Base-by-base conservation (phyloP, 2,329 filamentous ascomycete genomes). In the Hymenoscyphus fructigenus region DNA sequence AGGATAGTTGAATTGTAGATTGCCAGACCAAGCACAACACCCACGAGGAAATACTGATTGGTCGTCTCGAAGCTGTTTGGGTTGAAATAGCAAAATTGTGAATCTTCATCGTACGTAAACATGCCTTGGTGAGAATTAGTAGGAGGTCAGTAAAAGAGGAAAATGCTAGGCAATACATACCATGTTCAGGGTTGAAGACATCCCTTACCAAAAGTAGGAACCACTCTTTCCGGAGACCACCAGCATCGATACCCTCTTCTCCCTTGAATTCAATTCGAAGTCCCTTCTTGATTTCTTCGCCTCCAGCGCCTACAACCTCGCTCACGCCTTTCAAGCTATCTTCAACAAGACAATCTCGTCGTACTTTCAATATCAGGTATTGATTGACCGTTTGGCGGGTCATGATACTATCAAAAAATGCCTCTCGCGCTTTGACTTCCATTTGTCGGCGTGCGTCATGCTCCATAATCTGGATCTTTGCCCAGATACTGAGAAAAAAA, bases 1-100 rank as follows among this genome's bases (percentile, higher is more conserved):
- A 97, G 81, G 70, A 97, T 97, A 0, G 92, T 97, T 2, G 92
- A 96, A 77, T 97, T 97, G 79, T 97, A 96, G 67, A 97, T 96
- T 15, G 93, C 93, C 65, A 97, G 81, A 0, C 93, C 93, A 62
- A 97, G 84, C 7, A 97, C 84, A 14, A 95, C 91, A 0, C 93
- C 93, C 32, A 97, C 91, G 26, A 97, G 83, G 75, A 95, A 96
- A 77, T 91, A 97, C 70, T 96, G 92, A 73, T 97, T 92, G 0
- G 92, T 93, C 0, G 91, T 93, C 76, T 97, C 93, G 71, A 97
- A 93, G 17, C 91, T 92, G 74, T 89, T 87, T 0, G 93, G 91
- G 75, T 97, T 97, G 80, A 97, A 97, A 77, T 97, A 97, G 78
- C 93, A 97, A 74, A 91, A 92, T 57, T 87, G 86, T 2, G 93